Base-by-base conservation (phyloP, 805 yeast genomes). In the Alloascoidea africana region DNA sequence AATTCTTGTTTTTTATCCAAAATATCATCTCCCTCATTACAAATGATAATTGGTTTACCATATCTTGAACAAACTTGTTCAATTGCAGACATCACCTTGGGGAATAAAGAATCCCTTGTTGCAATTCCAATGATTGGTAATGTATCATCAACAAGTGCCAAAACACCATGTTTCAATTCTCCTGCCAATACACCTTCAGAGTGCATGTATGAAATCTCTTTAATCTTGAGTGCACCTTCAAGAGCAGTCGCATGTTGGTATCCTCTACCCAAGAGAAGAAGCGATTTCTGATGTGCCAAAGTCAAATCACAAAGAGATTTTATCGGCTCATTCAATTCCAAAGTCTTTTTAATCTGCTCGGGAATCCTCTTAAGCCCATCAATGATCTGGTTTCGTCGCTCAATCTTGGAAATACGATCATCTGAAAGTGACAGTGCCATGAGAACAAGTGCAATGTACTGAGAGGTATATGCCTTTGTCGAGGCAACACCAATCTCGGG, bases 401-500 rank as follows among this genome's bases (percentile, higher is more conserved):
- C 66, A 33, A 67, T 53, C 62, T 71, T 73, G 34, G 94, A 81
- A 36, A 85, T 69, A 42, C 89, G 73, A 59, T 91, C 97, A 52
- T 86, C 93, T 5, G 96, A 83, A 45, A 91, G 69, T n/a, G 89
- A 84, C 39, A 91, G 69, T 1, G 97, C 97, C 63, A 91, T 71
- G 96, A 91, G 85, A 3, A 89, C 96, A 45, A 91, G 66, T 0
- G 98, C 97, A 58, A 93, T 87, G 59, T 76, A 91, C 60, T 91
- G 99, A 6, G 99, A 91, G 4, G 99, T 91, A 65, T 91, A 91
- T 18, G 98, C 98, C 64, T 91, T 91, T 36, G 99, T 91, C 8
- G 96, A 86, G 5, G 99, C 99, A 48, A 91, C 99, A 60, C 98
- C 97, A 46, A 91, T 91, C 63, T 91, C 99, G 34, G 98, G 98